Conservation (phyloP, 2,329 filamentous ascomycete species). For the Colletotrichum lupini region DNA sequence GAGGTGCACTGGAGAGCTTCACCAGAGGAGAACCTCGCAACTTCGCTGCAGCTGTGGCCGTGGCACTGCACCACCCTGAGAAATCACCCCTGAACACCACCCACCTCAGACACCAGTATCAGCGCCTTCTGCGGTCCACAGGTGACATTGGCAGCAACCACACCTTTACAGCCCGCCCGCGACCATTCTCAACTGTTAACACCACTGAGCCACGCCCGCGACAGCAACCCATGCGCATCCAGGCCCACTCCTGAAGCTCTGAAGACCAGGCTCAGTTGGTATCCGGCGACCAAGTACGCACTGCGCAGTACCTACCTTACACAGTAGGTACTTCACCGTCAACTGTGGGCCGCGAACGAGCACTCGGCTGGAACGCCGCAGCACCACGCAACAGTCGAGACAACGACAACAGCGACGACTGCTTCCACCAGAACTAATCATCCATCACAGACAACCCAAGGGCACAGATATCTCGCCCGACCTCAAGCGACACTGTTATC, state of each 20-base stretch:
- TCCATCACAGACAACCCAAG: background rate
- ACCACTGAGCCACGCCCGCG: background rate
- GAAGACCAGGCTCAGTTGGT: conserved; percentile 1
- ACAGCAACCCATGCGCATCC: conserved; percentile 16
- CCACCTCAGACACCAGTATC: background rate
- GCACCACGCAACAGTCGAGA: conserved; percentile 4
- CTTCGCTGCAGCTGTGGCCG: background rate
- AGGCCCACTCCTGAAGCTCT: conserved; percentile 18
- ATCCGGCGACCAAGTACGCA: conserved; percentile 1
- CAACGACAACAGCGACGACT: background rate
- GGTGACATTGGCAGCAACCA: conserved; percentile 4
- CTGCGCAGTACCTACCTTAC: background rate
- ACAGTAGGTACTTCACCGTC: background rate
- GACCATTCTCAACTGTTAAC: background rate
- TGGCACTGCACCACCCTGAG: background rate
- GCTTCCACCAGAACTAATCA: background rate
- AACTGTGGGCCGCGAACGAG: background rate
- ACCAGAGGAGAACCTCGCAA: background rate
- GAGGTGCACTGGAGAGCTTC: background rate
- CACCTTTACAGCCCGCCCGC: background rate
- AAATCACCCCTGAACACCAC: background rate
- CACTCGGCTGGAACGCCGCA: background rate
- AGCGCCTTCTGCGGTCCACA: background rate
- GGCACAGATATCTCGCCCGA: background rate
- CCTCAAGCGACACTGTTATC: background rate